These are phyloP conservation scores for Paramecium sonneborni DNA, from an alignment of 73 alveolate species.

Conservation along the genomic window DNA sequence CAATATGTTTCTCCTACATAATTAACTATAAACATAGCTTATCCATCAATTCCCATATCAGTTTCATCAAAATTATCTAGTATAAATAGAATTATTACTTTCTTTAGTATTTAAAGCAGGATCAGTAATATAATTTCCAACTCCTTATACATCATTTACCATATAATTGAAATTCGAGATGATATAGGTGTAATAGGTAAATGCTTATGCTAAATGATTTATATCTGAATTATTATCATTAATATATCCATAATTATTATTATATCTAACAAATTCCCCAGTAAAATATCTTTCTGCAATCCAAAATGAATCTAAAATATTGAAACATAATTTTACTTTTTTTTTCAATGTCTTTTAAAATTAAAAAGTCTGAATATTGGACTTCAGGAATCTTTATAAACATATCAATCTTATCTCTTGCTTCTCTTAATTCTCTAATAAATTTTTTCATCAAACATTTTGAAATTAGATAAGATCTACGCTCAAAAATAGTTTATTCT, in stretches of 20 bases:
- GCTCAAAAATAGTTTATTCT: background rate
- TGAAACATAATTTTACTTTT: background rate
- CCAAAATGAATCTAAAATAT: slow-evolving; percentile 20
- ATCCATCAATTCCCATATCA: slow-evolving; percentile 52
- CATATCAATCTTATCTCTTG: slow-evolving; percentile 13
- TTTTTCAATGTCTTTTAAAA: background rate
- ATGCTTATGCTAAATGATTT: slow-evolving; percentile 34
- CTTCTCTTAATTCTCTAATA: slow-evolving; percentile 8
- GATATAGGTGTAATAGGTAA: slow-evolving; percentile 21
- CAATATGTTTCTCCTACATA: slow-evolving; percentile 42
- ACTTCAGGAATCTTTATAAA: background rate
- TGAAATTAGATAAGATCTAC: slow-evolving; percentile 41
- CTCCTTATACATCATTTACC: slow-evolving; percentile 45
- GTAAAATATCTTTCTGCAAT: slow-evolving; percentile 38
- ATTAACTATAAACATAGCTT: slow-evolving; percentile 15
- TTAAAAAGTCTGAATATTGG: slow-evolving; percentile 12
- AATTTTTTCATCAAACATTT: slow-evolving; percentile 45
- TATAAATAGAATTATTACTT: background rate
- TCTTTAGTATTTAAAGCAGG: slow-evolving; percentile 55
- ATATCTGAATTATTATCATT: background rate
- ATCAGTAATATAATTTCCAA: slow-evolving; percentile 38
- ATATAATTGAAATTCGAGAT: slow-evolving; percentile 46
- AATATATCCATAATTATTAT: slow-evolving; percentile 34
- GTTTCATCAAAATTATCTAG: slow-evolving; percentile 2
- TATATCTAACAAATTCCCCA: slow-evolving; percentile 37